Base-by-base conservation (phyloP, 78 protist species). In the Dictyostelium citrinum region DNA sequence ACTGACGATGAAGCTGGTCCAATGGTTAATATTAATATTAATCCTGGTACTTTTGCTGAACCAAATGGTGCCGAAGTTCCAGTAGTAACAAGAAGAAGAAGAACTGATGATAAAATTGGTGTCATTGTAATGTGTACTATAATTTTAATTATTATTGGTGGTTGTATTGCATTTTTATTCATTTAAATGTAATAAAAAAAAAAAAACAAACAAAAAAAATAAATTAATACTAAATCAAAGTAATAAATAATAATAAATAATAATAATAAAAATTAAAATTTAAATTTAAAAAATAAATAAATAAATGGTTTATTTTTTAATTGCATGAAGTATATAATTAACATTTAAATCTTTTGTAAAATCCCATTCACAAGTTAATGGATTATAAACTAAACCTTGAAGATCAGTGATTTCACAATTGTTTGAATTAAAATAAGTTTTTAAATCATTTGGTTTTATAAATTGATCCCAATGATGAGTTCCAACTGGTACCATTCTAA, bases 391-490 rank as follows among this genome's bases (percentile, higher is more conserved):
- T 64, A 90, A 33, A 60, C 95, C 95, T 49, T 51, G 22, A 22
- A 16, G 29, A 33, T 90, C 95, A 20, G 33, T 8, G 5, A 45
- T 10, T n/a, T 43, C 17, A 51, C 71, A 17, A 27, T 43, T 24
- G 3, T 45, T 58, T 11, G 14, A 2, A 12, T 82, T 16, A 5
- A 43, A 8, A 10, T 39, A 37, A 22, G 12, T 4, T n/a, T 24
- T 22, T 10, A 90, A 10, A 16, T 82, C 84, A 0, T 35, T 46
- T 14, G 90, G 91, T 49, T 14, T 60, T 5, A 90, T 29, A 29
- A 41, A 90, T 64, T 90, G 90, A 24, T 80, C 20, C 85, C 86
- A 80, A 68, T 90, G 91, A 60, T 90, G 95, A 3, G 95, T 90
- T 9, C 86, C 86, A 61, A 64, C 45, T 37, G 83, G 91, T 29